Percentiles rank a stretch among this genome's conserved stretches.
These are phyloP conservation scores for Diutina pseudorugosa DNA, from an alignment of 1,139 yeast genomes.

Conservation along the genomic window DNA sequence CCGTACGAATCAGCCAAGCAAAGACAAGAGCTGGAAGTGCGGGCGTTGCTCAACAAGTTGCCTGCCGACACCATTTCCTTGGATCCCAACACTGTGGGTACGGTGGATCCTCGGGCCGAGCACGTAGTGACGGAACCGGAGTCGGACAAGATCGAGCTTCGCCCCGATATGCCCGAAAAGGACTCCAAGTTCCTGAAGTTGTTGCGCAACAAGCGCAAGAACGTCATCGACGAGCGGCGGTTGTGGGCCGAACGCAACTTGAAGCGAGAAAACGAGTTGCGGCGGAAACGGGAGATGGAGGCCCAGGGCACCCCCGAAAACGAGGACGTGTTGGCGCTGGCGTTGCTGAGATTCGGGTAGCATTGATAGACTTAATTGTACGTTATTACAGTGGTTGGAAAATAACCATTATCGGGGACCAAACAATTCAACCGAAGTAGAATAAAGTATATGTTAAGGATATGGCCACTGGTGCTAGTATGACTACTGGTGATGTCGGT, in stretches of 20 bases:
- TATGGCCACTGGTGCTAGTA: no score
- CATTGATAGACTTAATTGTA: not conserved
- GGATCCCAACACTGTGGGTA: constrained; percentile 83
- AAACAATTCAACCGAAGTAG: no score
- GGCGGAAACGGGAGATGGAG: constrained; percentile 40
- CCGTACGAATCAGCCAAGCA: constrained; percentile 89
- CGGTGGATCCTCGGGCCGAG: constrained; percentile 62
- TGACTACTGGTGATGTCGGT: no score
- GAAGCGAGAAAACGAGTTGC: constrained; percentile 59
- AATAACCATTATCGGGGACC: no score
- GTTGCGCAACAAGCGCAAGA: constrained; percentile 73
- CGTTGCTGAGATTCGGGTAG: constrained; percentile 39
- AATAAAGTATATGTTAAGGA: no score
- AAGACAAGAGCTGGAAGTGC: constrained; percentile 88
- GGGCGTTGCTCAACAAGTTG: constrained; percentile 73
- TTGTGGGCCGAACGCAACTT: constrained; percentile 70
- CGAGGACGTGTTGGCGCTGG: constrained; percentile 41
- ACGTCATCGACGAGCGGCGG: constrained; percentile 82
- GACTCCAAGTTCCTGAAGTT: constrained; percentile 75
- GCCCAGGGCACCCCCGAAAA: constrained; percentile 42
- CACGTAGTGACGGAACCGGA: constrained; percentile 31
- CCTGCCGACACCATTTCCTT: constrained; percentile 86
- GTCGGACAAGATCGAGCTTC: constrained; percentile 31
- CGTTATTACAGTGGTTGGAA: no score
- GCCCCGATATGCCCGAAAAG: constrained; percentile 61